These are phyloP conservation scores for Kodamaea kakaduensis DNA, from an alignment of 805 yeast genomes.

Conservation along the genomic window DNA sequence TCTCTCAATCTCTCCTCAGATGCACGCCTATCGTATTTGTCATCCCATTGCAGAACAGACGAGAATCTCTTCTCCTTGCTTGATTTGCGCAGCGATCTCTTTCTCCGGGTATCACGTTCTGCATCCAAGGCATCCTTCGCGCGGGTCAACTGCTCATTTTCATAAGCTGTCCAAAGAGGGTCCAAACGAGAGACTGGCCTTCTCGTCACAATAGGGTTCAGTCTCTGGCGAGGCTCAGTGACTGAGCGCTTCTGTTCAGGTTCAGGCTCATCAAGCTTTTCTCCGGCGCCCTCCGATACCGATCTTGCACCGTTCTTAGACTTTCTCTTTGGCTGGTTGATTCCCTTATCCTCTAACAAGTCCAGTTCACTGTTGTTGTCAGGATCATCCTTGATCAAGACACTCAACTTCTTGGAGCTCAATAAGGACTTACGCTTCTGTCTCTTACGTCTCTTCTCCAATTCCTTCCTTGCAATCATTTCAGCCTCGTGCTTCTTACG, in stretches of 20 bases:
- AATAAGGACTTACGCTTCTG: constrained; percentile 39
- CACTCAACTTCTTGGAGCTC: constrained; percentile 34
- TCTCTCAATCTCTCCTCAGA: too few species aligned
- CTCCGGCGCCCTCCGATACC: constrained; percentile 35
- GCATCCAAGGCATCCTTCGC: constrained; percentile 42
- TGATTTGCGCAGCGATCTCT: constrained; percentile 9
- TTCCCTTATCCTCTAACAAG: constrained; percentile 22
- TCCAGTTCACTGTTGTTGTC: constrained; percentile 18
- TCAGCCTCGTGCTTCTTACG: constrained; percentile 52
- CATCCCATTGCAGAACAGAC: background rate
- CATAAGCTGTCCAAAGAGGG: constrained; percentile 52
- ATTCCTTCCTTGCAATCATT: constrained; percentile 42
- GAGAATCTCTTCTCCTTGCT: constrained; percentile 9
- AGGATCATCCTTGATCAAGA: constrained; percentile 33
- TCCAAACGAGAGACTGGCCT: constrained; percentile 56
- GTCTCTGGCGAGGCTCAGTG: constrained; percentile 38
- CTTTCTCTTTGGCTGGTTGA: constrained; percentile 36
- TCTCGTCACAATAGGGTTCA: constrained; percentile 41
- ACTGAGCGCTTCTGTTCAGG: constrained; percentile 43
- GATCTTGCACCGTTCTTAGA: constrained; percentile 32
- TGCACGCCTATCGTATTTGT: too few species aligned
- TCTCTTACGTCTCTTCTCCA: constrained; percentile 43
- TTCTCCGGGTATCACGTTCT: constrained; percentile 24
- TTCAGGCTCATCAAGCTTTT: constrained; percentile 46
- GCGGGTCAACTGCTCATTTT: constrained; percentile 41